Evolutionary conservation across 176 grass and related monocot genomes (phyloP).

Genomic region (Cocos nucifera): DNA sequence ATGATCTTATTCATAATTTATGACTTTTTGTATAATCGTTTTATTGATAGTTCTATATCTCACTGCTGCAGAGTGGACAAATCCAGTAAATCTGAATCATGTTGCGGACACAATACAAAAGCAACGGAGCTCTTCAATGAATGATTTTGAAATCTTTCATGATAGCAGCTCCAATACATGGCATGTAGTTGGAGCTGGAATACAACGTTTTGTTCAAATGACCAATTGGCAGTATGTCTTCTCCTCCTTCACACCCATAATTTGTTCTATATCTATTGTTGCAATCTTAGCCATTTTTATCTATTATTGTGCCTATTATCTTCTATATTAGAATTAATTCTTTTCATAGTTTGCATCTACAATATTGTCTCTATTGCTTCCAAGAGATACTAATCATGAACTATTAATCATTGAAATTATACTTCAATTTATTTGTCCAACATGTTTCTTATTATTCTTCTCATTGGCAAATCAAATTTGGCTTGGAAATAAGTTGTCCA

Average conservation of each 20-base stretch:
- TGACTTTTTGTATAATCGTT: no score
- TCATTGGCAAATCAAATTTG: no score
- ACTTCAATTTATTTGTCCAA: no score
- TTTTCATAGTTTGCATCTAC: no score
- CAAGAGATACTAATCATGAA: no score
- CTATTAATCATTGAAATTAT: no score
- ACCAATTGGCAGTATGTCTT: slow-evolving; percentile 81
- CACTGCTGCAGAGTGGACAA: slow-evolving; percentile 52
- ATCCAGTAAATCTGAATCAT: slow-evolving; percentile 67
- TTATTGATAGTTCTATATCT: slow-evolving; percentile 8
- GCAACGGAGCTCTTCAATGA: slow-evolving; percentile 71
- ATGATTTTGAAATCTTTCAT: slow-evolving; percentile 85
- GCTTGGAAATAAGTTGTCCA: no score
- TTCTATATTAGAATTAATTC: no score
- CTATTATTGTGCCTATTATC: no score
- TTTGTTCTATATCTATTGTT: background rate
- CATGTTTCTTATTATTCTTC: no score
- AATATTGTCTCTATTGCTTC: no score
- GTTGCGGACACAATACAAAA: slow-evolving; percentile 79
- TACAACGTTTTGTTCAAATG: slow-evolving; percentile 95
- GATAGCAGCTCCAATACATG: slow-evolving; percentile 60
- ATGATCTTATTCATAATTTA: no score
- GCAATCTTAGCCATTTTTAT: background rate
- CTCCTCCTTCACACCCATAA: background rate
- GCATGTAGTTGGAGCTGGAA: slow-evolving; percentile 74